These are phyloP conservation scores for Ceratobasidium sp. DNA, from an alignment of 1,284 basidiomycete genomes.

Conservation along the genomic window DNA sequence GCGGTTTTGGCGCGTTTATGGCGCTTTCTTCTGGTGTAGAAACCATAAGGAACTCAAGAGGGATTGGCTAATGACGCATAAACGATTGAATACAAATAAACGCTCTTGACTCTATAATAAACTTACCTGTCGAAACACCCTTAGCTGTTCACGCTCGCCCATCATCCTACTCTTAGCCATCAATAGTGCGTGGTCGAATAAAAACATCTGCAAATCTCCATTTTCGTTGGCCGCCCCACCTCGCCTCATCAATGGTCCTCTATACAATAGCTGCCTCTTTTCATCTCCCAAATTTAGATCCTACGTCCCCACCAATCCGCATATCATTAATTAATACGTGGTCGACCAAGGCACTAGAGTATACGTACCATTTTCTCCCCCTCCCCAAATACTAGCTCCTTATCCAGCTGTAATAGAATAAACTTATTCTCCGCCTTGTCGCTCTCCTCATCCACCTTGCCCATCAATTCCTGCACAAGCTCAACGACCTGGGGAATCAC, in stretches of 20 bases:
- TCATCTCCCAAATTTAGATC: constrained; percentile 90
- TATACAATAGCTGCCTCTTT: constrained; percentile 92
- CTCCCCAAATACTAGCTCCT: constrained; percentile 87
- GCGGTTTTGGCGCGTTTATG: background rate
- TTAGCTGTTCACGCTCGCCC: constrained; percentile 81
- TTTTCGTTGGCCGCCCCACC: constrained; percentile 81
- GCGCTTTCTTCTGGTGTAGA: constrained; percentile 80
- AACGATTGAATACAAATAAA: background rate
- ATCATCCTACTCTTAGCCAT: constrained; percentile 94
- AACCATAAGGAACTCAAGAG: constrained; percentile 91
- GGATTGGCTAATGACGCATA: constrained; percentile 80
- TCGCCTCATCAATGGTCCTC: constrained; percentile 92
- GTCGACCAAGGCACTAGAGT: no score
- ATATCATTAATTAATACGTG: constrained; percentile 27
- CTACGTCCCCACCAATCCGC: no score
- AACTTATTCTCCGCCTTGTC: constrained; percentile 95
- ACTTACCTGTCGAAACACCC: constrained; percentile 92
- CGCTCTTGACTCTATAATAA: background rate
- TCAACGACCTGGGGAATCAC: constrained; percentile 84
- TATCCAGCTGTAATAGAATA: constrained; percentile 90
- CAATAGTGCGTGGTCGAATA: constrained; percentile 97
- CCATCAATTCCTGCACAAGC: constrained; percentile 86
- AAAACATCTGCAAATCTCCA: constrained; percentile 92
- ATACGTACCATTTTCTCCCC: constrained; percentile 84
- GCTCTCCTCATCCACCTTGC: constrained; percentile 91